These are phyloP conservation scores for Schwanniomyces vanrijiae DNA, from an alignment of 805 yeast species.

Conservation along the genomic window DNA sequence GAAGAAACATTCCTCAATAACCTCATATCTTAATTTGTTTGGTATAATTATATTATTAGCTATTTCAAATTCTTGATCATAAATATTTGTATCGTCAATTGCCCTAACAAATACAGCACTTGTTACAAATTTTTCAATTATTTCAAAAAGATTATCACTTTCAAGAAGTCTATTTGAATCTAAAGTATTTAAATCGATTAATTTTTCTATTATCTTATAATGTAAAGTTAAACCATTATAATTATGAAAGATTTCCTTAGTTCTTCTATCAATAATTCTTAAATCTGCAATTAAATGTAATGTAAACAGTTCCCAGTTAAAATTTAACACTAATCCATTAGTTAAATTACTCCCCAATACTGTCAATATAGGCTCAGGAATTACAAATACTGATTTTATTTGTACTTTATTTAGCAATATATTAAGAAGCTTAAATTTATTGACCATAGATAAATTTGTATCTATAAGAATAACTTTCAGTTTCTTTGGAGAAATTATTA, in stretches of 20 bases:
- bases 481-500: slow-evolving; percentile 15
- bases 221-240: slow-evolving; percentile 18
- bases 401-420: slow-evolving; percentile 21
- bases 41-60: slow-evolving; percentile 12
- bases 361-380: slow-evolving; percentile 17
- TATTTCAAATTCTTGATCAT: slow-evolving; percentile 8
- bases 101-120: slow-evolving; percentile 10
- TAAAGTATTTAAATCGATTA: slow-evolving; percentile 11
- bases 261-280: slow-evolving; percentile 11
- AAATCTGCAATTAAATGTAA: slow-evolving; percentile 24
- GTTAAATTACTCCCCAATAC: slow-evolving; percentile 19
- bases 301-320: slow-evolving; percentile 25
- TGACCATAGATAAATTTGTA: slow-evolving; percentile 11
- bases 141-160: slow-evolving; percentile 12
- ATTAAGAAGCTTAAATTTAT: slow-evolving; percentile 16
- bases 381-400: slow-evolving; percentile 22
- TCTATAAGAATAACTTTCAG: slow-evolving; percentile 23
- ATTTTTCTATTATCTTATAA: slow-evolving; percentile 13
- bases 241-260: background rate
- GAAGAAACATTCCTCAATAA: slow-evolving; percentile 12
- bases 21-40: slow-evolving; percentile 9
- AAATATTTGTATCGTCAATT: slow-evolving; percentile 1
- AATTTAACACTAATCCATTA: slow-evolving; percentile 27
- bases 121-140: slow-evolving; percentile 16
- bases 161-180: slow-evolving; percentile 8